Conservation (phyloP, 306 rosid genomes). For the Trichosanthes truncata region DNA sequence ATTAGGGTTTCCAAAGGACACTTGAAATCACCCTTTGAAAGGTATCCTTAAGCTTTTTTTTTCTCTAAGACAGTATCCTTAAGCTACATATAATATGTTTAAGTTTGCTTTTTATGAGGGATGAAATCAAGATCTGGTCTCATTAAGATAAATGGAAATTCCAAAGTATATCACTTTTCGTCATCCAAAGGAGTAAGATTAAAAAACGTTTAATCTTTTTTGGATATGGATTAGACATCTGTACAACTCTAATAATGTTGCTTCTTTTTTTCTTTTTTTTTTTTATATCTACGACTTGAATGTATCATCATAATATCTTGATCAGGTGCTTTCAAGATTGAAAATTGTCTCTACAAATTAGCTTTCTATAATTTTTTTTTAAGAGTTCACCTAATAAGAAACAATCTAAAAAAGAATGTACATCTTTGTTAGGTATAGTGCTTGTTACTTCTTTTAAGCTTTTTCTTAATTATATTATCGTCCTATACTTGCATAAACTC, state of each 20-base stretch:
- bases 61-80: background rate
- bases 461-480: no score
- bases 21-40: background rate
- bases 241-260: no score
- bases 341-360: background rate
- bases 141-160: background rate
- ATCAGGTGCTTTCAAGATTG: background rate
- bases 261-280: no score
- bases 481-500: no score
- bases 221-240: background rate
- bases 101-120: background rate
- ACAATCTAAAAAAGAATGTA: no score
- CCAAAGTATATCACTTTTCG: background rate
- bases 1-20: slow-evolving; percentile 4
- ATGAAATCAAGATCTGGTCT: background rate
- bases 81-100: background rate
- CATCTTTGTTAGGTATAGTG: no score
- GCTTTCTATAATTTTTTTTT: no score
- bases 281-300: background rate
- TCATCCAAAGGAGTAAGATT: no score
- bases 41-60: no score
- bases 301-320: background rate
- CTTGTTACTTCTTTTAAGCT: no score
- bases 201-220: no score
- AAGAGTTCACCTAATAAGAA: no score